Percentiles rank a stretch among this genome's conserved stretches.
Conservation (phyloP, 352 stramenopile genomes). For the Globisporangium okanoganense region DNA sequence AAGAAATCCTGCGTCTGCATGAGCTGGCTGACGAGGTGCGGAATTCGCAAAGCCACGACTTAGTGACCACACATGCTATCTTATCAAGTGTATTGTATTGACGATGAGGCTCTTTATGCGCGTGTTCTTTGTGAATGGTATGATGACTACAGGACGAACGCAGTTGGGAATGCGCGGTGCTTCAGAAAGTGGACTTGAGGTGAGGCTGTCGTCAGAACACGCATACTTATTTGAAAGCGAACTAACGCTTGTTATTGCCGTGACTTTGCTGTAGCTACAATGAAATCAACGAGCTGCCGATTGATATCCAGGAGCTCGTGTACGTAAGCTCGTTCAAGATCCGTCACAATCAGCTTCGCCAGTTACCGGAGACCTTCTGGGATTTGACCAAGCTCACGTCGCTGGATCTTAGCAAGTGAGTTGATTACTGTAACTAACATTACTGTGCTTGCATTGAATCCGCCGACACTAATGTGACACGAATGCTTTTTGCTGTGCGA, state of each 20-base stretch:
- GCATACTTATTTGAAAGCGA: too few species aligned
- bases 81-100: not conserved
- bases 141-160: conserved; percentile 40
- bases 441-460: too few species aligned
- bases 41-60: not conserved
- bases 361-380: conserved; percentile 56
- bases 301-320: conserved; percentile 41
- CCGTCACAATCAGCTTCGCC: conserved; percentile 57
- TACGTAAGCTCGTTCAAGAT: conserved; percentile 65
- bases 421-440: not conserved
- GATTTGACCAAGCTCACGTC: conserved; percentile 49
- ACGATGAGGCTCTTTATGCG: not conserved
- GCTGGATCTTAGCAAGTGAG: conserved; percentile 80
- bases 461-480: too few species aligned
- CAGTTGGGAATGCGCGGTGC: conserved; percentile 64
- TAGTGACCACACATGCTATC: not conserved
- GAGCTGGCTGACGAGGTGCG: conserved; percentile 51
- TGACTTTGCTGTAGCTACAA: conserved; percentile 47
- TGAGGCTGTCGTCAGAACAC: conserved; percentile 6
- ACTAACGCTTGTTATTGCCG: not conserved
- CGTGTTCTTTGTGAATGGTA: not conserved
- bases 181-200: conserved; percentile 75
- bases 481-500: conserved; percentile 9
- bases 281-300: conserved; percentile 54
- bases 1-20: conserved; percentile 56